Base-by-base conservation (phyloP, 352 stramenopile genomes). In the Aphanomyces stellatus region DNA sequence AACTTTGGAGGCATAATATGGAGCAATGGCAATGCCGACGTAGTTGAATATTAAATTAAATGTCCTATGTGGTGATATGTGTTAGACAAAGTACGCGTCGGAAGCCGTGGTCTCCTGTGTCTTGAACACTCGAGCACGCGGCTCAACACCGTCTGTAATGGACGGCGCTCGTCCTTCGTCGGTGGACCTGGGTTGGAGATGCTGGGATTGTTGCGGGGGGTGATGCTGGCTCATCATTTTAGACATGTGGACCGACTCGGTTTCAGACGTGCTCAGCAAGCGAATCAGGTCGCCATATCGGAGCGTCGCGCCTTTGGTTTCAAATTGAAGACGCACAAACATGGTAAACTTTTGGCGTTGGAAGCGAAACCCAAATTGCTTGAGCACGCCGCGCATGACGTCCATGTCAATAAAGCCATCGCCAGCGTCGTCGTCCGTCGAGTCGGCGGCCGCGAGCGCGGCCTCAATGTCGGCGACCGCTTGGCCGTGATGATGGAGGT, bases 361-460 rank as follows among this genome's bases (percentile, higher is more conserved):
- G 33, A 67, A 67, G 11, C 37, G 22, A 43, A 59, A 67, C 37
- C 60, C 60, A 67, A 59, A 67, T n/a, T 60, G 30, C 28, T 67
- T 67, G 30, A 67, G 34, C 19, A 57, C 30, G n/a, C 27, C 22
- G 6, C 60, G 60, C 6, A 67, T 30, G 6, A 59, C 60, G 2
- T 67, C 60, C 24, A 46, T 67, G 33, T 67, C 28, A 37, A 67
- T 49, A 25, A 43, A 67, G n/a, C 60, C 60, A 33, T 67, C 60
- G 24, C 34, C 24, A 2, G 60, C 60, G 24, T 51, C 60, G 49
- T 67, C 60, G 49, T 67, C 60, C 19, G n/a, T 27, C 11, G 60
- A 37, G 25, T 67, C 60, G 0, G 43, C 60, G n/a, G n/a, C 4
- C 6, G 31, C 60, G 19, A 67, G 46, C 3, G 60, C 60, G 8